These are phyloP conservation scores for Phoma herbarum DNA, from an alignment of 2,329 filamentous ascomycete genomes.

Conservation along the genomic window DNA sequence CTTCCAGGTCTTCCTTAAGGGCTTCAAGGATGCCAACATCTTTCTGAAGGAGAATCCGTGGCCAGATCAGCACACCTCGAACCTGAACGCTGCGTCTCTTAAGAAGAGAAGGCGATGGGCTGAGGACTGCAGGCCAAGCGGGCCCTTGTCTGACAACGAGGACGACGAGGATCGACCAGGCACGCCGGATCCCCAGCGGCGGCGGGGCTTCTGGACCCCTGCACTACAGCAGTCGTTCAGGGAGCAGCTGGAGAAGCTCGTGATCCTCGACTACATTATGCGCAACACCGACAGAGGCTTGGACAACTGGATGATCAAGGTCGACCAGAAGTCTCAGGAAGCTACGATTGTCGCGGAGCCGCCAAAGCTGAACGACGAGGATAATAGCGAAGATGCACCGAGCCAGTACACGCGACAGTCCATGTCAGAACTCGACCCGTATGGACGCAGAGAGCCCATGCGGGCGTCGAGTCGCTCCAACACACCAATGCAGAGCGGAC, in stretches of 20 bases:
- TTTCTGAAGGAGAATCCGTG: constrained; percentile 95
- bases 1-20: constrained; percentile 96
- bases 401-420: constrained; percentile 69
- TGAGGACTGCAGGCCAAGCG: constrained; percentile 79
- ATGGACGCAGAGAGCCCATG: constrained; percentile 85
- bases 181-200: constrained; percentile 46
- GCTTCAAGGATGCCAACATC: constrained; percentile 95
- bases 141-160: constrained; percentile 67
- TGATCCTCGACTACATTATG: constrained; percentile 99
- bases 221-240: constrained; percentile 87
- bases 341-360: constrained; percentile 89
- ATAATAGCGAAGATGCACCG: constrained; percentile 50
- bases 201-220: constrained; percentile 84
- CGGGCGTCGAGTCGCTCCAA: constrained; percentile 69
- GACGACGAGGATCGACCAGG: constrained; percentile 61
- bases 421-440: constrained; percentile 67
- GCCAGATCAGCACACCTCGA: constrained; percentile 82
- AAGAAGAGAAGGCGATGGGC: constrained; percentile 75
- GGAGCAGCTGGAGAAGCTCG: constrained; percentile 94
- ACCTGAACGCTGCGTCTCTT: constrained; percentile 73
- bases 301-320: constrained; percentile 99
- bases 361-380: constrained; percentile 66
- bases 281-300: constrained; percentile 95
- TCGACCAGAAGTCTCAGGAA: constrained; percentile 83
- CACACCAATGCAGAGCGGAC: constrained; percentile 62